A percentile compares a stretch with the other conserved stretches of the same genome.
Evolutionary conservation across 257 asterid species (phyloP).

Genomic region (Penstemon newberryi): DNA sequence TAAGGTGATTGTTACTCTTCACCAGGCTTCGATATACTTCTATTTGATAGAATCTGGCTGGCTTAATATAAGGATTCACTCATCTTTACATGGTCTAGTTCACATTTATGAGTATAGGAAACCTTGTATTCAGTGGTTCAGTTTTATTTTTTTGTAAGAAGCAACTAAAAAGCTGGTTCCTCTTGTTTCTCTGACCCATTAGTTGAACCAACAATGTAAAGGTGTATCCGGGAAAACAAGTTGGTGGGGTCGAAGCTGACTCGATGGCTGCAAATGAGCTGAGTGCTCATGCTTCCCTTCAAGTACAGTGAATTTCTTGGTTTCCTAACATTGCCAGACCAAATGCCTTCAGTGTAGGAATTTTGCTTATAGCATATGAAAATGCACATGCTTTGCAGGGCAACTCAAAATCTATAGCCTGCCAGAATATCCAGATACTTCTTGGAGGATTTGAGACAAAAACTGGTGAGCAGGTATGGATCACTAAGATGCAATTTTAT

Average conservation of each 20-base stretch:
- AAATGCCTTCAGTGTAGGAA: neutral
- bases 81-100: neutral
- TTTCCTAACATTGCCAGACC: slow-evolving; percentile 7
- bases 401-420: slow-evolving; percentile 40
- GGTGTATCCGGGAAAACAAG: slow-evolving; percentile 96
- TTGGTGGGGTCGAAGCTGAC: slow-evolving; percentile 89
- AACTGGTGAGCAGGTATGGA: slow-evolving; percentile 87
- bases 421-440: slow-evolving; percentile 71
- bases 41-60: neutral
- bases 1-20: slow-evolving; percentile 55
- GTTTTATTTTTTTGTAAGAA: neutral
- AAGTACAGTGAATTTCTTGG: slow-evolving; percentile 41
- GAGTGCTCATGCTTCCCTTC: slow-evolving; percentile 81
- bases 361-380: slow-evolving; percentile 18
- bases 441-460: slow-evolving; percentile 95
- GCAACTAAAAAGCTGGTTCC: neutral
- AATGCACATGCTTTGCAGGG: slow-evolving; percentile 46
- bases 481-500: slow-evolving; percentile 10
- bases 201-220: slow-evolving; percentile 33
- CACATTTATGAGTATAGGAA: neutral
- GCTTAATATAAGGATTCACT: neutral
- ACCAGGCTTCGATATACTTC: neutral
- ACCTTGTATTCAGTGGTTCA: neutral
- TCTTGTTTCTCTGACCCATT: slow-evolving; percentile 16
- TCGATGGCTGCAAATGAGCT: slow-evolving; percentile 96